phyloP scores from a whole-genome alignment of 495 filamentous ascomycete species.

The Podospora appendiculata region DNA sequence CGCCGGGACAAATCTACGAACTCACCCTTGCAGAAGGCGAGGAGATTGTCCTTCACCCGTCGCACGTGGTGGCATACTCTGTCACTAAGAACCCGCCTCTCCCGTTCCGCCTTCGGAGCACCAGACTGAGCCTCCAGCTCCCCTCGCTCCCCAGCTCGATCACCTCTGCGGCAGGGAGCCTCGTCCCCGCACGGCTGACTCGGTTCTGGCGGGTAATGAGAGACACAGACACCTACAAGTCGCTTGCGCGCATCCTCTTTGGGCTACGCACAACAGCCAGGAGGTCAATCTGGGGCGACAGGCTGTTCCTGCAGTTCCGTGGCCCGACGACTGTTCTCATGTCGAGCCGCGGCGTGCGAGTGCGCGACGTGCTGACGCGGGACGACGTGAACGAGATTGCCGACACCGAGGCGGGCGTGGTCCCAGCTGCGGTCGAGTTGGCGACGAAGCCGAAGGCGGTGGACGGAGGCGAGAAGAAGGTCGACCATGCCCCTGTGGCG shows the following conservation, averaged over 20 bases:
- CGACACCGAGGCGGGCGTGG: slow-evolving; percentile 53
- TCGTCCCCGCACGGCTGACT: slow-evolving; percentile 39
- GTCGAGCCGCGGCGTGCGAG: slow-evolving; percentile 68
- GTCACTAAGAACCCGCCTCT: slow-evolving; percentile 63
- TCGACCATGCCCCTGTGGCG: slow-evolving; percentile 24
- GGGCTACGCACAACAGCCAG: slow-evolving; percentile 64
- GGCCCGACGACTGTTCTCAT: slow-evolving; percentile 79
- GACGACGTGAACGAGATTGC: slow-evolving; percentile 84
- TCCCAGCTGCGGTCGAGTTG: slow-evolving; percentile 41
- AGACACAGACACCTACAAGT: slow-evolving; percentile 61
- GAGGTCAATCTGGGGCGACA: slow-evolving; percentile 85
- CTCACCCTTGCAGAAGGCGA: slow-evolving; percentile 69
- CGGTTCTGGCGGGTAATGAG: slow-evolving; percentile 66
- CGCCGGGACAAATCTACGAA: slow-evolving; percentile 81
- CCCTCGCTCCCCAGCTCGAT: slow-evolving; percentile 53
- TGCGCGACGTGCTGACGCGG: slow-evolving; percentile 66
- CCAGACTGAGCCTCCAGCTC: slow-evolving; percentile 67
- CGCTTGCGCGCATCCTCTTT: slow-evolving; percentile 51
- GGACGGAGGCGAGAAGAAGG: slow-evolving; percentile 14
- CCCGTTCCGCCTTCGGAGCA: slow-evolving; percentile 79
- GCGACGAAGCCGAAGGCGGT: slow-evolving; percentile 26
- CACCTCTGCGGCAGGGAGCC: slow-evolving; percentile 27
- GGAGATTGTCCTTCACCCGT: slow-evolving; percentile 78
- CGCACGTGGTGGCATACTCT: slow-evolving; percentile 85
- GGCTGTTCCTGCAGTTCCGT: slow-evolving; percentile 81